Evolutionary conservation across 23 red algal species (phyloP), one percentile per base, ranked within the genome.

Genomic region (Gracilaria domingensis): DNA sequence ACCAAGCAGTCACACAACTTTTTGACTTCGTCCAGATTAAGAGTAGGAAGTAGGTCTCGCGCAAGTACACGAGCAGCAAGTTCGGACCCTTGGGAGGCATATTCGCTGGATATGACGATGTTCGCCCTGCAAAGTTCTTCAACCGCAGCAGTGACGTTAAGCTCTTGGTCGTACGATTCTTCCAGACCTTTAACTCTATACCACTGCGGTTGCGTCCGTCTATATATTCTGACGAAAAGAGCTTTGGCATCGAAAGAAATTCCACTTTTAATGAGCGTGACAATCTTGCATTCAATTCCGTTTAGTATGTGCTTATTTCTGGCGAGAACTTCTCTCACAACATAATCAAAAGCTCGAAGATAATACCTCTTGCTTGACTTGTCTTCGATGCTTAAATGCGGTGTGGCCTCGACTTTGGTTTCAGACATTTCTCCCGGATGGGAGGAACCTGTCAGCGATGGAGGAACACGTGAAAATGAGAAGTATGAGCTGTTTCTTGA

Each of bases 171-270:
- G 66, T 92, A 92, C 60, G 66, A 77, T 25, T 75, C 64, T 33
- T 62, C 45, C 47, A 92, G 47, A 51, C 39, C 49, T 30, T 20
- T 24, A 47, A 84, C 65, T 61, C 60, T 48, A 59, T 92, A 84
- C 89, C 89, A 92, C 9, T 49, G 57, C 29, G 89, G 79, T 37
- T 83, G 89, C 50, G 60, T 84, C 16, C 89, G 77, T 60, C 89
- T 67, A 65, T 92, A 92, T 23, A 92, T 42, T 32, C 79, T 77
- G 44, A 83, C 79, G 66, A 92, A 92, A n/a, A 92, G 79, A 39
- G 89, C 78, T 37, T 62, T 50, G 23, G 62, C 80, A 77, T 84
- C 50, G 37, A 28, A 60, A 13, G 78, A 75, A 62, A 92, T 59
- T 18, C 47, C 62, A 60, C 39, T 71, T 57, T 78, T 54, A 34